These are phyloP conservation scores for Lactarius quietus DNA, from an alignment of 768 basidiomycete species.

Conservation along the genomic window DNA sequence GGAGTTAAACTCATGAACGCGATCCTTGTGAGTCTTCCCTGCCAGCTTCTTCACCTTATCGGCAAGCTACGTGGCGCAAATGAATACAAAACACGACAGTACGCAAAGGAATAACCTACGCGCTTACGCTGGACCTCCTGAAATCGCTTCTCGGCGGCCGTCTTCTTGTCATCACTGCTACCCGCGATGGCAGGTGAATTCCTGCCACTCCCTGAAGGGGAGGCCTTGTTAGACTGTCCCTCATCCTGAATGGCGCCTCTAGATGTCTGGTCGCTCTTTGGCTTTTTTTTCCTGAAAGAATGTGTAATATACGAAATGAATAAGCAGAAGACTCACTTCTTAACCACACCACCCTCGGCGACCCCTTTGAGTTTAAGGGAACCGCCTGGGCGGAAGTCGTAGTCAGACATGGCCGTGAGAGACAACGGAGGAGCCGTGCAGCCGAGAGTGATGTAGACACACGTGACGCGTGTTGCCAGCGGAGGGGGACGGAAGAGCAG, in stretches of 20 bases:
- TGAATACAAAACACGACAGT: conserved; percentile 12
- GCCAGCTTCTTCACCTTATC: conserved; percentile 75
- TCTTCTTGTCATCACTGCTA: conserved; percentile 54
- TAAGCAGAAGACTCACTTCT: conserved; percentile 56
- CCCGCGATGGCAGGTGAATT: conserved; percentile 56
- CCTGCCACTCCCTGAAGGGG: conserved; percentile 54
- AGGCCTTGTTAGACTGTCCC: conserved; percentile 37
- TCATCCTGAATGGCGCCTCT: conserved; percentile 39
- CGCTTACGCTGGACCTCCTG: conserved; percentile 81
- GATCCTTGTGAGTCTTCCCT: conserved; percentile 87
- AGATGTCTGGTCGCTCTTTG: conserved; percentile 44
- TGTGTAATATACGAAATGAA: not conserved
- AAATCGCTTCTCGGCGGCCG: conserved; percentile 84
- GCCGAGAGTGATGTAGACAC: not conserved
- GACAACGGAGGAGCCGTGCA: not conserved
- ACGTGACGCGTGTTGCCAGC: not conserved
- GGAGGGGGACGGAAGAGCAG: not conserved
- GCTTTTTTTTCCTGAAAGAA: conserved; percentile 75
- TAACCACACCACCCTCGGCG: conserved; percentile 72
- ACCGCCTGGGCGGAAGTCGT: conserved; percentile 81
- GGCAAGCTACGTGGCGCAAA: conserved; percentile 49
- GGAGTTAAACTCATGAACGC: conserved; percentile 84
- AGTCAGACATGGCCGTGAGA: conserved; percentile 63
- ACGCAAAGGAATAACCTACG: conserved; percentile 13
- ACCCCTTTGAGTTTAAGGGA: conserved; percentile 88